Evolutionary conservation across 2,329 filamentous ascomycete species (phyloP), one percentile per base, ranked within the genome.

Genomic region (Trichoderma simmonsii): DNA sequence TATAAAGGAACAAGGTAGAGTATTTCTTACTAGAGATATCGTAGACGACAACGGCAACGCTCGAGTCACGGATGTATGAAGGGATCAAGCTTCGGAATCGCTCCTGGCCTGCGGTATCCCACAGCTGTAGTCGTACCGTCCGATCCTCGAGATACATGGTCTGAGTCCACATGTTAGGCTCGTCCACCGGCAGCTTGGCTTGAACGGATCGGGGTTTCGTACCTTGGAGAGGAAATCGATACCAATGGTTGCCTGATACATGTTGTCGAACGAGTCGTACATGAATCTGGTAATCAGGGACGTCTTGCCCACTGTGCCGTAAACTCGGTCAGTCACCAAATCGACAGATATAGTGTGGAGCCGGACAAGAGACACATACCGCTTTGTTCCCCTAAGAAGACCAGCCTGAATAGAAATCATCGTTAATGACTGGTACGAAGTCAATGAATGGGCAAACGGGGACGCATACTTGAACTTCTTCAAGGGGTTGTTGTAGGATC

Each of bases 251-350:
- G 96, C 96, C 85, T 99, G 96, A 86, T 99, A 99, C 88, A 95
- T 98, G 85, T 97, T 98, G 87, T 99, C 96, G 87, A 99, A 99
- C 62, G 96, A 98, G 84, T 99, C 96, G 88, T 99, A 99, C 96
- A 99, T 99, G 87, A 99, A 99, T 75, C 96, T 92, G 76, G 96
- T 99, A 82, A 99, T 99, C 78, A 99, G 86, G 74, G 96, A 99
- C 36, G 96, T 99, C 86, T 99, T 99, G 81, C 96, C 96, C 78
- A 99, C 96, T 98, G 82, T 98, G 82, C 75, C 73, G 68, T 68
- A 64, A 15, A 73, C 43, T 62, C 59, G 61, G 64, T 81, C 75
- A 80, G 80, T 76, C 70, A 60, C 32, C 48, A 60, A 64, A 36
- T 43, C 66, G 54, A 60, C 59, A 72, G 60, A 70, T 56, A 54